phyloP scores from a whole-genome alignment of 805 yeast species.

The Kuraishia capsulata region DNA sequence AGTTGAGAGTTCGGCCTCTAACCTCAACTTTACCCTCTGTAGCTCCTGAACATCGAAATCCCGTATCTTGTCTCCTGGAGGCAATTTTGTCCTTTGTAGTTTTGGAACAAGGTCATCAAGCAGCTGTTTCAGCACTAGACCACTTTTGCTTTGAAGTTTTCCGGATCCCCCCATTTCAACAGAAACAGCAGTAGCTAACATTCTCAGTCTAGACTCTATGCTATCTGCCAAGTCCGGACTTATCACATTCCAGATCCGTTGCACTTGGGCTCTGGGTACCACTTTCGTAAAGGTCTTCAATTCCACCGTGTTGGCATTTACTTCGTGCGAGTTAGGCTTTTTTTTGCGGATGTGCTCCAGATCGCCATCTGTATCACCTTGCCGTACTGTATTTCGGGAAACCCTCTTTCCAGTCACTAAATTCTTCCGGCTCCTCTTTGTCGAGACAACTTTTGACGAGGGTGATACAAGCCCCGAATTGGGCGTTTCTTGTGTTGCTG shows the following conservation, averaged over 20 bases:
- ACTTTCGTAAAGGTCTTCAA: slow-evolving; percentile 1
- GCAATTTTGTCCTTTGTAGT: background rate
- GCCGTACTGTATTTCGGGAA: too few species aligned
- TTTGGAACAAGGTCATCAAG: background rate
- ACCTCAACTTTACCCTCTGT: background rate
- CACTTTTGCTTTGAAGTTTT: background rate
- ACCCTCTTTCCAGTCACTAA: too few species aligned
- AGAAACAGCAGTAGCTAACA: slow-evolving; percentile 1
- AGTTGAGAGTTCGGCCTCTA: slow-evolving; percentile 1
- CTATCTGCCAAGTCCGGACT: background rate
- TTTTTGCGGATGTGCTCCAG: background rate
- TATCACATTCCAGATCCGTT: slow-evolving; percentile 1
- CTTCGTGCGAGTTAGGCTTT: background rate
- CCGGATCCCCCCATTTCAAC: background rate
- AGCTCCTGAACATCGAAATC: slow-evolving; percentile 1
- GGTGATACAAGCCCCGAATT: too few species aligned
- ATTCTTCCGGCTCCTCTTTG: too few species aligned
- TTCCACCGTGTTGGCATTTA: background rate
- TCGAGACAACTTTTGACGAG: too few species aligned
- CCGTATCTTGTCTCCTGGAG: background rate
- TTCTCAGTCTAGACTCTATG: background rate
- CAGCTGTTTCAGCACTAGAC: background rate
- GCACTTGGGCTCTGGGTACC: background rate
- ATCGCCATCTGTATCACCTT: too few species aligned
- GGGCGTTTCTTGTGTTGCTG: too few species aligned